Percentiles rank a stretch among this genome's conserved stretches.
phyloP scores from a whole-genome alignment of 2,329 filamentous ascomycete species.

The Penicillium sp. region DNA sequence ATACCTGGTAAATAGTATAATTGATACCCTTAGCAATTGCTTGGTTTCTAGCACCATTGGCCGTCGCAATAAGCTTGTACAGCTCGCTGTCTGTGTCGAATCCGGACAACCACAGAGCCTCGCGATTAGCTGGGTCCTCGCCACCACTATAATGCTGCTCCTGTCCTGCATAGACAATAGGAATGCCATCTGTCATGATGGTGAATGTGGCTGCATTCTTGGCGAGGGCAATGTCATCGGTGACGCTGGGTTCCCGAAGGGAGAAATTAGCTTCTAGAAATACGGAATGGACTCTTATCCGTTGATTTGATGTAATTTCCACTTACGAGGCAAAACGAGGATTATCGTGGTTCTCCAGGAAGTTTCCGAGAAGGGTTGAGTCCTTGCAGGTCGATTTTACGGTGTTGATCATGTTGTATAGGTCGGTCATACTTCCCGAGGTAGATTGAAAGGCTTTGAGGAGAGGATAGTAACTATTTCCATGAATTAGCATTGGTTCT shows the following conservation, averaged over 20 bases:
- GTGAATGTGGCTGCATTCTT: conserved; percentile 63
- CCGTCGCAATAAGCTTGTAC: conserved; percentile 48
- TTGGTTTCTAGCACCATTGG: conserved; percentile 53
- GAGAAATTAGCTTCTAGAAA: background rate
- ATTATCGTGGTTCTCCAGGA: conserved; percentile 63
- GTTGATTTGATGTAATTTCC: background rate
- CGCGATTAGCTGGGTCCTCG: conserved; percentile 51
- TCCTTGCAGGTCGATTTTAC: conserved; percentile 41
- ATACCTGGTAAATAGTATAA: conserved; percentile 43
- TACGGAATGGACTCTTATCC: background rate
- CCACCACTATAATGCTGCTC: conserved; percentile 61
- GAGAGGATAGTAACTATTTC: conserved; percentile 28
- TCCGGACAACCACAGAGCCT: conserved; percentile 57
- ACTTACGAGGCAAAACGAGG: conserved; percentile 50
- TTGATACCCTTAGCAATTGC: conserved; percentile 38
- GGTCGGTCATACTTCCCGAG: conserved; percentile 32
- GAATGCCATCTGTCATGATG: conserved; percentile 60
- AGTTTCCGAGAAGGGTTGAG: conserved; percentile 51
- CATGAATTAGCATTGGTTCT: background rate
- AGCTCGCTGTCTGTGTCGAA: conserved; percentile 50
- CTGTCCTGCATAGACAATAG: conserved; percentile 65
- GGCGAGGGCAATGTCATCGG: conserved; percentile 44
- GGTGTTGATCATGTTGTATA: conserved; percentile 34
- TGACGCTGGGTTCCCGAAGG: conserved; percentile 17
- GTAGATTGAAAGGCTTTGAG: conserved; percentile 34